phyloP scores from a whole-genome alignment of 163 green algal genomes.

The Dunaliella salina region DNA sequence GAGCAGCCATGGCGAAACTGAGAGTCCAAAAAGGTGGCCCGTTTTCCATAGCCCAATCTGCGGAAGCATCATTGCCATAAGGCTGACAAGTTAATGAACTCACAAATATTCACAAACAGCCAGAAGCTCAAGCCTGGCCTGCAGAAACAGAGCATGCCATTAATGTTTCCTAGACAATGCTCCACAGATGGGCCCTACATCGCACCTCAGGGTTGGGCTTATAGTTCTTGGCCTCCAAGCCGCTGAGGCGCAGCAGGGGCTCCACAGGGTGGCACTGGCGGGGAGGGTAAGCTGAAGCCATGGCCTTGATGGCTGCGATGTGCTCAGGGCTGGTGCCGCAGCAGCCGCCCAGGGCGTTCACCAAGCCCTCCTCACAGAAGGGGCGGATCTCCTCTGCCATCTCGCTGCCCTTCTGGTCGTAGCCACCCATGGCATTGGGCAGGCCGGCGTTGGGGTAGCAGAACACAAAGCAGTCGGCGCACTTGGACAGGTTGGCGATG shows the following conservation, averaged over 20 bases:
- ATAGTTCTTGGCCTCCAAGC: slow-evolving; percentile 94
- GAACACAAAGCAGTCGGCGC: slow-evolving; percentile 92
- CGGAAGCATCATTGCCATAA: too few relatives aligned
- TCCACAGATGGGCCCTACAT: too few relatives aligned
- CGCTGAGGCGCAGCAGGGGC: slow-evolving; percentile 80
- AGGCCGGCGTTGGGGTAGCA: slow-evolving; percentile 96
- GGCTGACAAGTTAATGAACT: too few relatives aligned
- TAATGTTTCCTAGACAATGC: too few relatives aligned
- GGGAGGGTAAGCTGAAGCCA: slow-evolving; percentile 55
- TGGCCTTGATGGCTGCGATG: slow-evolving; percentile 73
- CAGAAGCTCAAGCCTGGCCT: too few relatives aligned
- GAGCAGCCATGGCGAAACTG: too few relatives aligned
- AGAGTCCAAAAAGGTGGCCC: too few relatives aligned
- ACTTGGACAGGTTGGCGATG: slow-evolving; percentile 82
- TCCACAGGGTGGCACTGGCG: slow-evolving; percentile 71
- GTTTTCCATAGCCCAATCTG: too few relatives aligned
- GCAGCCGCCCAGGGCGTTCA: slow-evolving; percentile 95
- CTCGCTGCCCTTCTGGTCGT: slow-evolving; percentile 88
- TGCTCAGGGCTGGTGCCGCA: slow-evolving; percentile 89
- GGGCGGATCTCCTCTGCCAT: slow-evolving; percentile 89
- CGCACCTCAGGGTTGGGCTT: slow-evolving; percentile 48
- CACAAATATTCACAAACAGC: too few relatives aligned
- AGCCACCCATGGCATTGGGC: slow-evolving; percentile 96
- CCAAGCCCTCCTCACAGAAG: slow-evolving; percentile 79
- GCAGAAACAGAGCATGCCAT: too few relatives aligned